A percentile compares a stretch with the other conserved stretches of the same genome.
phyloP scores from a whole-genome alignment of 139 green algal genomes.

The Auxenochlorella pyrenoidosa region DNA sequence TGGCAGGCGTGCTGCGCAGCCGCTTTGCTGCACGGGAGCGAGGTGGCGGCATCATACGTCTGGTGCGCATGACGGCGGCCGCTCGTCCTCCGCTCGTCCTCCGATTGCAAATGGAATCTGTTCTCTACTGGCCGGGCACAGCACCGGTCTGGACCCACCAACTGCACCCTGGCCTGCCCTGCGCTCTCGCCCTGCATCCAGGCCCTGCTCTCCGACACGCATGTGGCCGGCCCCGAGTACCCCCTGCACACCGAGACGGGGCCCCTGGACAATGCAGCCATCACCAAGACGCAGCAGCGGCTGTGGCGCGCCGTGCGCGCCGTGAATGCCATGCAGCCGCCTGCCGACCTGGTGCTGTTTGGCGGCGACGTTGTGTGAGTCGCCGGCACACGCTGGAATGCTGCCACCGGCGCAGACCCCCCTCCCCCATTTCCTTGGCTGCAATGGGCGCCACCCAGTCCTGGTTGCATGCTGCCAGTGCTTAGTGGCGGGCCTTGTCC shows the following conservation, averaged over 20 bases:
- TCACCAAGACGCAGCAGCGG: conserved; percentile 37
- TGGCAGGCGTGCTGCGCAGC: not conserved
- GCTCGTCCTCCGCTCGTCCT: no score
- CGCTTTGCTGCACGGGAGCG: not conserved
- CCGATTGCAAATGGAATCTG: no score
- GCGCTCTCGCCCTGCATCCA: not conserved
- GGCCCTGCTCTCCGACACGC: conserved; percentile 15
- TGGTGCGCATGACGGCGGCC: not conserved
- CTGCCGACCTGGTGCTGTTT: conserved; percentile 7
- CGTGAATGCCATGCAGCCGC: conserved; percentile 3
- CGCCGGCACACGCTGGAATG: no score
- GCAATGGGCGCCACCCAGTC: no score
- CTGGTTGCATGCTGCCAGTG: no score
- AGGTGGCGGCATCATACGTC: not conserved
- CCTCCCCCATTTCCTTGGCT: no score
- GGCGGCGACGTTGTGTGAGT: conserved; percentile 20
- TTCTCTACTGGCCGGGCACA: no score
- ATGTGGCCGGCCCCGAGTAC: conserved; percentile 33
- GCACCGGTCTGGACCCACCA: no score
- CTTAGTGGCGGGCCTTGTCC: no score
- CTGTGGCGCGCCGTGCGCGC: conserved; percentile 19
- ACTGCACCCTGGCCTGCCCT: no score
- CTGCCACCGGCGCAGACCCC: no score
- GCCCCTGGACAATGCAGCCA: conserved; percentile 12
- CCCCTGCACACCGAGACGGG: conserved; percentile 10